Base-by-base conservation (phyloP, 2,329 filamentous ascomycete species). In the Monosporascus sp. region DNA sequence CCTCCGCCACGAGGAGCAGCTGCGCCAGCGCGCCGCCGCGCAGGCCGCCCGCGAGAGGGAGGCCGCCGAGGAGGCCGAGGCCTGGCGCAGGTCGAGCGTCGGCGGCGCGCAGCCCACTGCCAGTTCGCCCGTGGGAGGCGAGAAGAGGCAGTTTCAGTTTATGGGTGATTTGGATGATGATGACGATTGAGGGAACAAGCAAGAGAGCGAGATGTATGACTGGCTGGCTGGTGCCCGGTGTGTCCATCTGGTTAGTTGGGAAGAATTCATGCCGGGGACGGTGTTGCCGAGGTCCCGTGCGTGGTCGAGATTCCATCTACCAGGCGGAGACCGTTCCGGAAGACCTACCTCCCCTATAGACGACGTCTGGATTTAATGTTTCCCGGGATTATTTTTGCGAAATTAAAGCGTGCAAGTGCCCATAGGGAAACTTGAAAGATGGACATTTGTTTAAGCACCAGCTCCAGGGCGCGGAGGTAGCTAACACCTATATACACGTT, bases 121-220 rank as follows among this genome's bases (percentile, higher is more conserved):
- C 7, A 56, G 17, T 20, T 41, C 38, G 38, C 38, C 38, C 55
- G 11, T 57, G 56, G 20, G 58, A 61, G 67, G 65, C 2, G 71
- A 73, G 62, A 76, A 74, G 66, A 78, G 77, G 65, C 80, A 83
- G 70, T 83, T 82, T 59, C 78, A 81, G 62, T 83, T 82, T 52
- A 75, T 78, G 51, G 79, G 74, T 60, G 75, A 81, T 57, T 79
- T 82, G 56, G 72, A 81, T 50, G 77, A 80, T 45, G 77, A 80
- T 34, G 75, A 79, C 38, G 62, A 65, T 14, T 55, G 55, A 47
- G 45, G 22, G 38, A 14, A 14, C 31, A 11, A 14, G 9, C 11
- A 34, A 34, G 31, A 9, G 11, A 14, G 11, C 31, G 11, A 34
- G 31, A 11, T 34, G 36, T 38, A 26, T 24, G 19, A 5, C 14